These are phyloP conservation scores for Thinopyrum elongatum DNA, from an alignment of 176 grass and related monocot genomes.

Conservation along the genomic window DNA sequence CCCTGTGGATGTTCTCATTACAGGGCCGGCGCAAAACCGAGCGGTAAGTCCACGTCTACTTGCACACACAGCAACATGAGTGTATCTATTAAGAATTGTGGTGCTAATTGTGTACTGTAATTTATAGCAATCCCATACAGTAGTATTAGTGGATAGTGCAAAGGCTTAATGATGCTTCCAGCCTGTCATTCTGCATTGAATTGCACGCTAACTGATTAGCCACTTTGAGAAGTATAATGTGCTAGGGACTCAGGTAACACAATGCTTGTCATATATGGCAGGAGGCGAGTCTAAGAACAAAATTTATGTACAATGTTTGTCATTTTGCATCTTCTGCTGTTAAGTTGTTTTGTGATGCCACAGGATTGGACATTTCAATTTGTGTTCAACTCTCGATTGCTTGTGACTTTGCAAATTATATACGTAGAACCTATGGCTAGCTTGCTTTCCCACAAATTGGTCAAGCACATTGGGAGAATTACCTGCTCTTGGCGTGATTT, in stretches of 20 bases:
- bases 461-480: not conserved
- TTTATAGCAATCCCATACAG: not conserved
- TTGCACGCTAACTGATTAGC: not conserved
- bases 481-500: not conserved
- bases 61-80: not conserved
- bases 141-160: not conserved
- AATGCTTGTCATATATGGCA: conserved; percentile 1
- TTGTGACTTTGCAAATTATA: not conserved
- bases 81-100: not conserved
- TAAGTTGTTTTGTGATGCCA: not conserved
- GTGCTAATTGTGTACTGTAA: not conserved
- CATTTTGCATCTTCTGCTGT: not conserved
- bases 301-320: not conserved
- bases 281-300: not conserved
- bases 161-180: not conserved
- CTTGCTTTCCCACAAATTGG: not conserved
- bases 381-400: not conserved
- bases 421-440: not conserved
- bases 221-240: not conserved
- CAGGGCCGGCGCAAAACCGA: conserved; percentile 81
- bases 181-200: not conserved
- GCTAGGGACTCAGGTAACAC: not conserved
- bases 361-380: not conserved
- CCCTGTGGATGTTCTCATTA: conserved; percentile 76
- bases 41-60: conserved; percentile 50